Conservation (phyloP, 805 yeast species). For the Metschnikowia aberdeeniae region DNA sequence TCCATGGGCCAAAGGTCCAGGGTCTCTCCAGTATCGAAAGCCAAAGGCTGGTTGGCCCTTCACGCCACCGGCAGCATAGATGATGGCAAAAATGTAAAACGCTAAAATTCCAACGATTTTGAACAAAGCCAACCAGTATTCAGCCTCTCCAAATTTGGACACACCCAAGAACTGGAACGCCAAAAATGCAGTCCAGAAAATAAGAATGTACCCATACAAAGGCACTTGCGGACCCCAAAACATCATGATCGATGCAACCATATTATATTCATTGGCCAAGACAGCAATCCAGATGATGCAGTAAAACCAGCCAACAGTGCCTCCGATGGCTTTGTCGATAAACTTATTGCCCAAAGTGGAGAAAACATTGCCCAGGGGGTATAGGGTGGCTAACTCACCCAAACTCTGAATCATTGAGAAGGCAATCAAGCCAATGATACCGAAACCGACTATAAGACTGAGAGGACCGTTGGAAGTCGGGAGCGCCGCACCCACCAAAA, state of each 20-base stretch:
- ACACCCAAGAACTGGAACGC: conserved; percentile 50
- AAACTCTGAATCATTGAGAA: conserved; percentile 51
- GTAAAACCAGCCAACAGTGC: conserved; percentile 50
- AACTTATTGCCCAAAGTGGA: conserved; percentile 48
- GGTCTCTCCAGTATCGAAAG: conserved; percentile 41
- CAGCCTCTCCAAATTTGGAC: conserved; percentile 53
- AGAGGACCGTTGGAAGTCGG: conserved; percentile 50
- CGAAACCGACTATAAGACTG: conserved; percentile 49
- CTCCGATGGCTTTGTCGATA: conserved; percentile 55
- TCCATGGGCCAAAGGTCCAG: conserved; percentile 43
- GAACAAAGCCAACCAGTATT: conserved; percentile 48
- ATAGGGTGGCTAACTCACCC: conserved; percentile 53
- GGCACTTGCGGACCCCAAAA: conserved; percentile 52
- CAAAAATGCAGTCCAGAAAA: conserved; percentile 50
- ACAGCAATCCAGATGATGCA: conserved; percentile 56
- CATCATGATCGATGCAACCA: conserved; percentile 46
- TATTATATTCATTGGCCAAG: conserved; percentile 51
- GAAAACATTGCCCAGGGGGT: conserved; percentile 50
- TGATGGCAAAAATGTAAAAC: conserved; percentile 49
- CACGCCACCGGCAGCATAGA: conserved; percentile 43
- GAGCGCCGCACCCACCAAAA: conserved; percentile 49
- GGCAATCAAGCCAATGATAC: conserved; percentile 50
- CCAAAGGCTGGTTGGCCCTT: conserved; percentile 36
- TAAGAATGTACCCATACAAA: conserved; percentile 50
- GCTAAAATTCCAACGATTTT: conserved; percentile 46